Conservation (phyloP, 192 early-diverging fungal genomes). For the Podila verticillata region DNA sequence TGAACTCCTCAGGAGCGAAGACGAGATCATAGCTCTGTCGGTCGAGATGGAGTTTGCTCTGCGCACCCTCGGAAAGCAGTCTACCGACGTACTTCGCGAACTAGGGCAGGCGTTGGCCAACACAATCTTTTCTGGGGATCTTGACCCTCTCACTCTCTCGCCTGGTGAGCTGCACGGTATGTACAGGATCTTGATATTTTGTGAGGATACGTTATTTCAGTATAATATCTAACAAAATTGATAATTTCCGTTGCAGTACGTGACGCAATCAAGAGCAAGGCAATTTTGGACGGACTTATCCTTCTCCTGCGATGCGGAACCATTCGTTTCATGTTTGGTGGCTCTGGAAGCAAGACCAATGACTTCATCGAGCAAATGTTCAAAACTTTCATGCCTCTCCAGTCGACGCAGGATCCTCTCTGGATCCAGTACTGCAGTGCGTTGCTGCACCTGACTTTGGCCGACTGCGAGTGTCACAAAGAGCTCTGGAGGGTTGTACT, state of each 20-base stretch:
- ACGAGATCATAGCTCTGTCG: slow-evolving; percentile 15
- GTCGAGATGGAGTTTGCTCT: slow-evolving; percentile 31
- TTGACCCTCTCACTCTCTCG: slow-evolving; percentile 24
- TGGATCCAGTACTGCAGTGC: slow-evolving; percentile 47
- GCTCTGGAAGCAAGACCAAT: slow-evolving; percentile 9
- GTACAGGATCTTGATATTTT: too few relatives aligned
- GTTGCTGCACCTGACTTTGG: slow-evolving; percentile 23
- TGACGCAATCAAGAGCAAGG: slow-evolving; percentile 40
- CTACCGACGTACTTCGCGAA: not conserved
- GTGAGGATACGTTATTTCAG: too few relatives aligned
- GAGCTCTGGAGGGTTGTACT: slow-evolving; percentile 21
- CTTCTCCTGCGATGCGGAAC: slow-evolving; percentile 15
- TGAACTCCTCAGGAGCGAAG: slow-evolving; percentile 25
- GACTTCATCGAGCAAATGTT: slow-evolving; percentile 24
- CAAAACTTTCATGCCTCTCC: slow-evolving; percentile 29
- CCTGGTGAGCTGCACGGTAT: not conserved
- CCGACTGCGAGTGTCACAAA: slow-evolving; percentile 15
- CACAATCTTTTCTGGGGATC: slow-evolving; percentile 11
- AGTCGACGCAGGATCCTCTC: slow-evolving; percentile 32
- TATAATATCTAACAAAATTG: too few relatives aligned
- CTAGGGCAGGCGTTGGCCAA: slow-evolving; percentile 18
- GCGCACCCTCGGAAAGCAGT: slow-evolving; percentile 11
- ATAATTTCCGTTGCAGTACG: slow-evolving; percentile 7
- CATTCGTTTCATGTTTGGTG: slow-evolving; percentile 25
- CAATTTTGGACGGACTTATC: slow-evolving; percentile 31